A percentile compares a stretch with the other conserved stretches of the same genome.
These are phyloP conservation scores for Boletus fagicola DNA, from an alignment of 768 basidiomycete species.

Conservation along the genomic window DNA sequence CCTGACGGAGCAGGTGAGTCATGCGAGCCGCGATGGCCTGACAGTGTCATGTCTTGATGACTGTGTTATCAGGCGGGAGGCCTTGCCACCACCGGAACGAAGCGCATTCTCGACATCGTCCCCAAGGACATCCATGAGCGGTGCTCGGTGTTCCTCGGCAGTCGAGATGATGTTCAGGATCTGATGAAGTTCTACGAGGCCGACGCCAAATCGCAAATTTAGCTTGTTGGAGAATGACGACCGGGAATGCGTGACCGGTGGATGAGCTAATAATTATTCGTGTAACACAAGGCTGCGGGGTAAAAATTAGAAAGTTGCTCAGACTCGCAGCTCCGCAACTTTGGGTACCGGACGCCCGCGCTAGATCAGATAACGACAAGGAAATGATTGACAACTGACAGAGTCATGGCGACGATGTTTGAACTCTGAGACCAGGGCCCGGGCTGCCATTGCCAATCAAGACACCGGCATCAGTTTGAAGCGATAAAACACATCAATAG, in stretches of 20 bases:
- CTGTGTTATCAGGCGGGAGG: constrained; percentile 74
- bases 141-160: constrained; percentile 90
- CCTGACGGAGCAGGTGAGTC: constrained; percentile 81
- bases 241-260: background rate
- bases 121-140: constrained; percentile 89
- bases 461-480: background rate
- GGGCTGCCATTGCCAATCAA: background rate
- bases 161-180: constrained; percentile 90
- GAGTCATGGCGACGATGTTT: background rate
- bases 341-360: background rate
- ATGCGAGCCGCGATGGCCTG: background rate
- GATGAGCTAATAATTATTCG: constrained; percentile 1
- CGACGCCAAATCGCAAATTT: constrained; percentile 21
- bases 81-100: constrained; percentile 92
- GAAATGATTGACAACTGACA: background rate
- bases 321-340: background rate
- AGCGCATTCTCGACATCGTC: constrained; percentile 88
- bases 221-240: background rate
- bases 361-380: background rate
- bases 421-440: background rate
- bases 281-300: constrained; percentile 6
- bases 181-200: constrained; percentile 79
- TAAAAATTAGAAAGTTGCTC: background rate
- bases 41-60: background rate
- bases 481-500: background rate